Conservation (phyloP, 208 protist genomes). For the Trypanosoma cruzi region DNA sequence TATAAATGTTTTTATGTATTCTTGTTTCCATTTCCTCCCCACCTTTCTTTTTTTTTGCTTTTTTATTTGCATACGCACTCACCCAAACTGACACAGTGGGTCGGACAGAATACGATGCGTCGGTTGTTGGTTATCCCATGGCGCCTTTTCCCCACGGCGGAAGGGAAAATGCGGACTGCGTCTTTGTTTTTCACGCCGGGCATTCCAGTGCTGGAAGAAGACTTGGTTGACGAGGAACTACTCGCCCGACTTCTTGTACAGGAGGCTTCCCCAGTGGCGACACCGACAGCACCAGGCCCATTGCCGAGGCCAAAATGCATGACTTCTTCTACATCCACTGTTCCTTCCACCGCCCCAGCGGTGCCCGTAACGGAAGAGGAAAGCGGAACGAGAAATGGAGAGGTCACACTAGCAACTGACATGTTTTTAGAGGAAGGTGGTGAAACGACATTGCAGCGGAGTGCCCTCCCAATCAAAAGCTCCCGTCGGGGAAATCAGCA, state of each 20-base stretch:
- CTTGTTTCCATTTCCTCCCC: not conserved
- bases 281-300: not conserved
- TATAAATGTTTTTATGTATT: not conserved
- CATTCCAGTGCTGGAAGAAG: slow-evolving; percentile 5
- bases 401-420: slow-evolving; percentile 7
- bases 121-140: not conserved
- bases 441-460: not conserved
- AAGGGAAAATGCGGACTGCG: not conserved
- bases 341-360: not conserved
- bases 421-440: slow-evolving; percentile 1
- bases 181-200: not conserved
- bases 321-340: not conserved
- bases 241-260: slow-evolving; percentile 49
- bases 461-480: slow-evolving; percentile 18
- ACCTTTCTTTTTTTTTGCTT: not conserved
- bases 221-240: slow-evolving; percentile 38
- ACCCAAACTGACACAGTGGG: not conserved
- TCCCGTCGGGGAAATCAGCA: slow-evolving; percentile 35
- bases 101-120: slow-evolving; percentile 3
- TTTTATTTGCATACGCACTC: not conserved
- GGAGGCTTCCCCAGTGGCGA: slow-evolving; percentile 19
- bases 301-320: not conserved
- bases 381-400: not conserved
- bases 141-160: not conserved
- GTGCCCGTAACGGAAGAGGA: not conserved